Conservation (phyloP, 345 rosid genomes). For the Carallia brachiata region DNA sequence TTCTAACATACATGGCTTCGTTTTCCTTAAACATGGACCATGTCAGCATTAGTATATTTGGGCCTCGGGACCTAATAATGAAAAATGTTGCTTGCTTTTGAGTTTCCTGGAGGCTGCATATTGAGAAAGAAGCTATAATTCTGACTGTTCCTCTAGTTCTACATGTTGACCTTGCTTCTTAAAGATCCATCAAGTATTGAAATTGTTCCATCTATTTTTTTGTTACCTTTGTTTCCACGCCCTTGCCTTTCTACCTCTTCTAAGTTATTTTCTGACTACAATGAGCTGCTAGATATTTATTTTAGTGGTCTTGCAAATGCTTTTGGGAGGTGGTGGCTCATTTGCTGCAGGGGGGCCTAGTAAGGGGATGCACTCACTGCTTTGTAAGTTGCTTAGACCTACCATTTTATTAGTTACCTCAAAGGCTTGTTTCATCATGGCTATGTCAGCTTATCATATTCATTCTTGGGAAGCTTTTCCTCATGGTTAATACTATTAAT, state of each 20-base stretch:
- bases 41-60: no score
- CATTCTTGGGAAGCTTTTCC: no score
- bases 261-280: background rate
- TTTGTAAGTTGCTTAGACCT: constrained; percentile 34
- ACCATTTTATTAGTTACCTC: background rate
- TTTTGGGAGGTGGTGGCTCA: no score
- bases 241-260: background rate
- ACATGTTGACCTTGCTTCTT: constrained; percentile 2
- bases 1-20: no score
- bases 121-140: constrained; percentile 67
- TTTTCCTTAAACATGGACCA: no score
- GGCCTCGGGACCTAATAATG: no score
- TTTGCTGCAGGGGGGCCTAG: no score
- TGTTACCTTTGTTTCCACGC: no score
- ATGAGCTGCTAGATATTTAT: background rate
- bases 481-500: no score
- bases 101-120: constrained; percentile 78
- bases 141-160: constrained; percentile 87
- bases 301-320: constrained; percentile 44
- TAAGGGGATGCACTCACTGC: no score
- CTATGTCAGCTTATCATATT: background rate
- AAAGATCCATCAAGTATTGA: no score
- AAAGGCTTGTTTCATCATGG: background rate
- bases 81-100: constrained; percentile 87
- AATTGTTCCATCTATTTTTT: background rate